Conservation (phyloP, 2,329 filamentous ascomycete genomes). For the Pestalotiopsis fici region DNA sequence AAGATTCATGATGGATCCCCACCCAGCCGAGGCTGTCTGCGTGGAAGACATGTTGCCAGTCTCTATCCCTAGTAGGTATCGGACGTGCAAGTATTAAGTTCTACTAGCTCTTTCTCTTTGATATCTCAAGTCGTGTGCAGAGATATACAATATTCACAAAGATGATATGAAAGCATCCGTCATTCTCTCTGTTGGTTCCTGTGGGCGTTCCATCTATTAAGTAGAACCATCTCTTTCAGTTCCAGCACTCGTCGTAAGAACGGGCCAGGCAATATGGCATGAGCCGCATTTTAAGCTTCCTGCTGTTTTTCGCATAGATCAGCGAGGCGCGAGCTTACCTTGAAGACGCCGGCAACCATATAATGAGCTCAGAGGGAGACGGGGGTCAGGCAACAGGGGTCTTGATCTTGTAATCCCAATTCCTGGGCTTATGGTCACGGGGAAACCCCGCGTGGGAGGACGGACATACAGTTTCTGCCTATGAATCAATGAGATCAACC, state of each 20-base stretch:
- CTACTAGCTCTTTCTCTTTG: too few relatives aligned
- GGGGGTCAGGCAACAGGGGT: too few relatives aligned
- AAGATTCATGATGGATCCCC: not conserved
- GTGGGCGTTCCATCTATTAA: not conserved
- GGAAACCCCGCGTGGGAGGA: not conserved
- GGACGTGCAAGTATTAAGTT: too few relatives aligned
- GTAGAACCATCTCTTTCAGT: not conserved
- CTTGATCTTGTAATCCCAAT: not conserved
- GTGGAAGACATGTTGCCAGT: not conserved
- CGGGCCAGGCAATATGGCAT: not conserved
- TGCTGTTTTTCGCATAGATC: not conserved
- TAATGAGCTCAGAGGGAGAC: not conserved
- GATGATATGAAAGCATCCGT: not conserved
- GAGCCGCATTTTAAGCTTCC: not conserved
- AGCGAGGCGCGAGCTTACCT: not conserved
- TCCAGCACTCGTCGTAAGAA: not conserved
- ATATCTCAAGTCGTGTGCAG: not conserved
- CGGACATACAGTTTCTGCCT: not conserved
- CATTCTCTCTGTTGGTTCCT: not conserved
- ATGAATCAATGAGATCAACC: not conserved
- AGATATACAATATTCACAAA: not conserved
- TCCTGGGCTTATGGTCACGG: not conserved
- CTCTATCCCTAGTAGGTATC: not conserved
- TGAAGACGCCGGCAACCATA: not conserved
- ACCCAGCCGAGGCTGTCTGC: not conserved